Conservation (phyloP, 2,329 filamentous ascomycete genomes). For the Pyricularia pennisetigena region DNA sequence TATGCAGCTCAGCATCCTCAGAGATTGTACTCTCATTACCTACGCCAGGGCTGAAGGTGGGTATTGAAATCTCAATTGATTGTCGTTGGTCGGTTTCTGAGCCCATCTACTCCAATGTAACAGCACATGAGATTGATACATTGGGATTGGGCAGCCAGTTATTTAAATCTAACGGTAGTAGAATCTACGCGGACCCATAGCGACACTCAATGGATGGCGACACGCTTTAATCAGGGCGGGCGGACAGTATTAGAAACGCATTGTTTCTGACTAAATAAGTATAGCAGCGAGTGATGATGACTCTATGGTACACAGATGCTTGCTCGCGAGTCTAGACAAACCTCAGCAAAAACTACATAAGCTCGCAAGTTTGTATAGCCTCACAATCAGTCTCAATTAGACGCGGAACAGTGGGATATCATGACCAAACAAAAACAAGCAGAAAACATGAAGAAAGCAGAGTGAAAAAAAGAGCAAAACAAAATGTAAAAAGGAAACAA, state of each 20-base stretch:
- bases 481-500: background rate
- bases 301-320: slow-evolving; percentile 4
- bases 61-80: too few relatives aligned
- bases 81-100: too few relatives aligned
- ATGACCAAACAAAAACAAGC: background rate
- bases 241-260: too few relatives aligned
- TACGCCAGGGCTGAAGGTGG: too few relatives aligned
- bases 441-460: background rate
- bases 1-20: background rate
- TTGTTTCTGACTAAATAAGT: background rate
- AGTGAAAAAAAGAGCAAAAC: slow-evolving; percentile 6
- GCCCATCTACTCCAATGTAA: too few relatives aligned
- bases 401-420: background rate
- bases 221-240: background rate
- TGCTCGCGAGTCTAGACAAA: background rate
- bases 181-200: background rate
- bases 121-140: too few relatives aligned
- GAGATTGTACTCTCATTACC: too few relatives aligned
- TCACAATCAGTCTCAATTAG: background rate
- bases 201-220: background rate
- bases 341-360: background rate
- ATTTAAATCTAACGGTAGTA: too few relatives aligned
- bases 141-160: too few relatives aligned
- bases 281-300: background rate
- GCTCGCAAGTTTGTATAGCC: background rate